A percentile compares a stretch with the other conserved stretches of the same genome.
Evolutionary conservation across 2,329 filamentous ascomycete species (phyloP).

Genomic region (Truncatella angustata): DNA sequence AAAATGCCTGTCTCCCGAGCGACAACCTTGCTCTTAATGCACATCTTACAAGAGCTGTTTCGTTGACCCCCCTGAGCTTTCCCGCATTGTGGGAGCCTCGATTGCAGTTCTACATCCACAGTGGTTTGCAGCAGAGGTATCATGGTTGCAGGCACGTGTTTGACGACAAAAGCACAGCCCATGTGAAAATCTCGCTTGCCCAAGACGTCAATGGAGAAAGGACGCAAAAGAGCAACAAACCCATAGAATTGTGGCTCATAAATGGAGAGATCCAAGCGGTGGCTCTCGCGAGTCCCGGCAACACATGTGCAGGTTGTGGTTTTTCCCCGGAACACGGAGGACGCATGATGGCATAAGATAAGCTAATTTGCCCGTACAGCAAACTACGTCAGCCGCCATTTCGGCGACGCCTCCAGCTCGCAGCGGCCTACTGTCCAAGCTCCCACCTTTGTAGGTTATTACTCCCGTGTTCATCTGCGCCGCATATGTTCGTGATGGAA

Average conservation of each 20-base stretch:
- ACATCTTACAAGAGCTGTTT: slow-evolving; percentile 12
- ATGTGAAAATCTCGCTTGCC: slow-evolving; percentile 10
- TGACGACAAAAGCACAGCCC: slow-evolving; percentile 5
- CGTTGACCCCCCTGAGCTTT: slow-evolving; percentile 5
- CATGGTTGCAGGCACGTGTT: not conserved
- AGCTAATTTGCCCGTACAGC: slow-evolving; percentile 3
- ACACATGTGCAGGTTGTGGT: not conserved
- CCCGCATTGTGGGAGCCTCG: not conserved
- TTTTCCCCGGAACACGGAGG: no score
- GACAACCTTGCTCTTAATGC: slow-evolving; percentile 9
- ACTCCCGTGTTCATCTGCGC: slow-evolving; percentile 1
- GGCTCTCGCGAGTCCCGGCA: not conserved
- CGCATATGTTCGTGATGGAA: not conserved
- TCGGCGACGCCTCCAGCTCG: slow-evolving; percentile 2
- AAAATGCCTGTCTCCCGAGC: slow-evolving; percentile 4
- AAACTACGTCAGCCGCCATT: slow-evolving; percentile 9
- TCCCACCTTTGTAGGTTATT: slow-evolving; percentile 7
- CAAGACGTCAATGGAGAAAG: not conserved
- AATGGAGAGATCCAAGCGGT: no score
- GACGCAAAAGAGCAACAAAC: no score
- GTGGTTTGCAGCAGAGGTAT: not conserved
- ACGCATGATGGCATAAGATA: slow-evolving; percentile 7
- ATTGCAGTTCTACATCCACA: slow-evolving; percentile 2
- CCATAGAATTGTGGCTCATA: no score
- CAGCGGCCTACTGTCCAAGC: not conserved